A percentile compares a stretch with the other conserved stretches of the same genome.
Evolutionary conservation across 495 filamentous ascomycete genomes (phyloP).

Genomic region (Parachaetomium inaequale): DNA sequence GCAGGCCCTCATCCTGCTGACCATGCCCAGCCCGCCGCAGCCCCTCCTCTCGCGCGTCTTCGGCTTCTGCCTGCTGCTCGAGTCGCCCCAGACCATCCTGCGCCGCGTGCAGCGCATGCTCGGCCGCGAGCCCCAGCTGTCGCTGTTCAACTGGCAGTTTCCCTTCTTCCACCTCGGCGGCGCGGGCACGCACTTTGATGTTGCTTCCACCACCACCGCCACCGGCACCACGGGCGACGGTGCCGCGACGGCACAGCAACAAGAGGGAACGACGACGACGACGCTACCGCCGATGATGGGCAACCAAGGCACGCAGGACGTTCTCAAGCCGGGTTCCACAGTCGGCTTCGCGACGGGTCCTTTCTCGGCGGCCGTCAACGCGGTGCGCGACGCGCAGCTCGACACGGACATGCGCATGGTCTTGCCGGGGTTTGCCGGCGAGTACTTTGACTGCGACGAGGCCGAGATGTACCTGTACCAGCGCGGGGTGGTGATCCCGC

Average conservation of each 20-base stretch:
- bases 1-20: slow-evolving; percentile 57
- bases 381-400: slow-evolving; percentile 28
- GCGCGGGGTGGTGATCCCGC: slow-evolving; percentile 55
- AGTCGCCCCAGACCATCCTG: slow-evolving; percentile 48
- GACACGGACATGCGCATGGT: slow-evolving; percentile 43
- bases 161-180: slow-evolving; percentile 66
- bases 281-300: slow-evolving; percentile 8
- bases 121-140: slow-evolving; percentile 39
- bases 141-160: slow-evolving; percentile 56
- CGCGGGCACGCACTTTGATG: slow-evolving; percentile 59
- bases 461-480: slow-evolving; percentile 65
- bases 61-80: slow-evolving; percentile 59
- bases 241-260: neutral
- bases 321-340: slow-evolving; percentile 33
- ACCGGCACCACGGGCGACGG: slow-evolving; percentile 1
- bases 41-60: slow-evolving; percentile 55
- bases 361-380: slow-evolving; percentile 29
- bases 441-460: slow-evolving; percentile 71
- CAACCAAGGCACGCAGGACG: slow-evolving; percentile 33
- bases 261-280: neutral
- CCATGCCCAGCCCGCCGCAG: slow-evolving; percentile 50
- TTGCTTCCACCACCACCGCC: neutral
- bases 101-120: slow-evolving; percentile 45
- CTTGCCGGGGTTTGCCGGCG: slow-evolving; percentile 55
- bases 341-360: slow-evolving; percentile 44